Base-by-base conservation (phyloP, 2,329 filamentous ascomycete genomes). In the Calonectria pauciramosa region DNA sequence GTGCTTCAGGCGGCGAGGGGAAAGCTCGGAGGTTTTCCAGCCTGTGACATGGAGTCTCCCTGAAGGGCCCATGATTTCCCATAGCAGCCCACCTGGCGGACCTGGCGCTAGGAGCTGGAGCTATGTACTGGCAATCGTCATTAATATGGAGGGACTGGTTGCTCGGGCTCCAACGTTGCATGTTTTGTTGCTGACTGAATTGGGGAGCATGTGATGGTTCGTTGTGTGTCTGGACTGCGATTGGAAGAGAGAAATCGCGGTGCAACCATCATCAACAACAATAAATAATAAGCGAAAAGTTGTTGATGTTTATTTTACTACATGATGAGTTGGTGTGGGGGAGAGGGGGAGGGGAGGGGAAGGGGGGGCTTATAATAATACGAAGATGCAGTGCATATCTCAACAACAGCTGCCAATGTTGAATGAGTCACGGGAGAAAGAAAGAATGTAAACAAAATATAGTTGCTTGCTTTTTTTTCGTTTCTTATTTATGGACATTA, bases 241-340 rank as follows among this genome's bases (percentile, higher is more conserved):
- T 54, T 41, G 47, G 49, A 54, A 26, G 36, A 49, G 20, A 51
- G 32, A 23, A 38, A 52, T 49, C n/a, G 38, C 26, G 60, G 28
- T 56, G 59, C 41, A 60, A 44, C 71, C 32, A 49, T 63, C n/a
- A 52, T 41, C 56, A 63, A 68, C 28, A 60, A 68, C 47, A 71
- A 65, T 41, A 52, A 66, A 73, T 52, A 69, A 65, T 59, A 64
- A 66, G 36, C 66, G 66, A 73, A 47, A 51, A 23, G 56, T 65
- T 68, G 73, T 79, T 78, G 70, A 75, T 79, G 72, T 78, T 78
- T 78, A 79, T 75, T 74, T 71, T 65, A 34, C 68, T 77, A 72
- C 77, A 74, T 75, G 73, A 73, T 76, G 76, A 76, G 69, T 72
- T 79, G 74, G 74, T 34, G 52, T 77, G 72, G 64, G 71, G 71